Base-by-base conservation (phyloP, 345 rosid genomes). In the Populus simonii region DNA sequence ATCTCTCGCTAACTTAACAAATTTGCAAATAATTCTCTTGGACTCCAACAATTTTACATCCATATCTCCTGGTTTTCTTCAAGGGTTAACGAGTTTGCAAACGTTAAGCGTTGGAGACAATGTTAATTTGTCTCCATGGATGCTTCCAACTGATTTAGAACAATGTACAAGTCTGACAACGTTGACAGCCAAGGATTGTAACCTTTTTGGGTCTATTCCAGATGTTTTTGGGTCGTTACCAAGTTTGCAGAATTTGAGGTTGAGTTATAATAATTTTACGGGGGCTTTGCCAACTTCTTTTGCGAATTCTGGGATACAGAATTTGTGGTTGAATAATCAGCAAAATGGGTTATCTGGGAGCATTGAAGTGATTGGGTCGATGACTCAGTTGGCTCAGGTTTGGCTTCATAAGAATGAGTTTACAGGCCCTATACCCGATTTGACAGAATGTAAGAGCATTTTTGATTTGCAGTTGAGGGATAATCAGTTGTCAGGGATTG, bases 361-460 rank as follows among this genome's bases (percentile, higher is more conserved):
- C 18, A 80, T 93, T 39, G 82, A 86, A 0, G 92, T 96, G 53
- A 79, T 96, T 16, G 79, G 92, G 6, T 77, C 78, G 29, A 93
- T 96, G 98, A 66, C 81, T 9, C 83, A 83, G 63, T 68, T 96
- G 79, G 33, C 69, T 13, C 93, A 91, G 83, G 96, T 87, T n/a
- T 96, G 98, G 99, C 85, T 95, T 8, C 94, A 93, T 0, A 85
- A 85, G 53, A 95, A 95, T 76, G 85, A 82, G 74, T 92, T 95
- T 76, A 68, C 83, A 2, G 99, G 98, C 66, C 89, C 89, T 0
- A 90, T 95, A 61, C 99, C 99, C 0, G 94, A 95, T 81, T 88
- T 93, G 83, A 87, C 97, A 0, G 84, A 90, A 6, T 86, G 92
- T 62, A 71, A 66, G 4, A 73, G 43, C 61, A 71, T 95, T 79